A percentile compares a stretch with the other conserved stretches of the same genome.
Conservation (phyloP, 257 asterid genomes). For the Coffea canephora region DNA sequence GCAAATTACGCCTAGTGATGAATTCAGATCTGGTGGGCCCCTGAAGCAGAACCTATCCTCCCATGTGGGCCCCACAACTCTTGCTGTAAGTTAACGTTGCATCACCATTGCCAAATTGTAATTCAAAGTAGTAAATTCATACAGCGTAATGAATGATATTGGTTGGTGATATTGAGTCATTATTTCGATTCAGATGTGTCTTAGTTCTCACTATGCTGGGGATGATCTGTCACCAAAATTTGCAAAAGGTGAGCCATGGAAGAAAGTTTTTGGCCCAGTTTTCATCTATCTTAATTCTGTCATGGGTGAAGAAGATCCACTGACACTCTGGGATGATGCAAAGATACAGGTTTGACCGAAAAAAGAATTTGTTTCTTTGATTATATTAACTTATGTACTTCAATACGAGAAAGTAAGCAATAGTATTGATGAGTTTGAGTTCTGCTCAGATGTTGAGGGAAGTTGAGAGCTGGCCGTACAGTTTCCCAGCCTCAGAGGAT, state of each 20-base stretch:
- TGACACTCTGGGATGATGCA: slow-evolving; percentile 72
- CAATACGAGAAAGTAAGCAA: not conserved
- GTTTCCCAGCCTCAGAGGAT: slow-evolving; percentile 69
- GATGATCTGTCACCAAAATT: slow-evolving; percentile 60
- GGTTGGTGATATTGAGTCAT: not conserved
- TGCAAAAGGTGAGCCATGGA: slow-evolving; percentile 73
- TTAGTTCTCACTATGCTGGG: slow-evolving; percentile 77
- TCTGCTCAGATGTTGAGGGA: slow-evolving; percentile 42
- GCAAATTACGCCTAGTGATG: slow-evolving; percentile 63
- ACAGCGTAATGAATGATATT: not conserved
- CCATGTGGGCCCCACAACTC: slow-evolving; percentile 76
- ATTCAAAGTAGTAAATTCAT: not conserved
- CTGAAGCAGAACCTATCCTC: slow-evolving; percentile 74
- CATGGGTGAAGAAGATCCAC: slow-evolving; percentile 37
- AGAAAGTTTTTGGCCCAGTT: slow-evolving; percentile 84
- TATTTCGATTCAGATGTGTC: slow-evolving; percentile 51
- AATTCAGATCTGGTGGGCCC: slow-evolving; percentile 73
- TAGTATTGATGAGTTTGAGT: not conserved
- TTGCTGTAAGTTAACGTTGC: slow-evolving; percentile 43
- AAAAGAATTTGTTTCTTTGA: not conserved
- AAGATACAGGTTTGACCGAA: slow-evolving; percentile 45
- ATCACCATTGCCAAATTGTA: not conserved
- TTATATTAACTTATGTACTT: not conserved
- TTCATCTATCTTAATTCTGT: slow-evolving; percentile 62
- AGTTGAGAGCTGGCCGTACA: slow-evolving; percentile 73